Percentiles rank a stretch among this genome's conserved stretches.
Conservation (phyloP, 2,329 filamentous ascomycete genomes). For the Harringtonia aguacate region DNA sequence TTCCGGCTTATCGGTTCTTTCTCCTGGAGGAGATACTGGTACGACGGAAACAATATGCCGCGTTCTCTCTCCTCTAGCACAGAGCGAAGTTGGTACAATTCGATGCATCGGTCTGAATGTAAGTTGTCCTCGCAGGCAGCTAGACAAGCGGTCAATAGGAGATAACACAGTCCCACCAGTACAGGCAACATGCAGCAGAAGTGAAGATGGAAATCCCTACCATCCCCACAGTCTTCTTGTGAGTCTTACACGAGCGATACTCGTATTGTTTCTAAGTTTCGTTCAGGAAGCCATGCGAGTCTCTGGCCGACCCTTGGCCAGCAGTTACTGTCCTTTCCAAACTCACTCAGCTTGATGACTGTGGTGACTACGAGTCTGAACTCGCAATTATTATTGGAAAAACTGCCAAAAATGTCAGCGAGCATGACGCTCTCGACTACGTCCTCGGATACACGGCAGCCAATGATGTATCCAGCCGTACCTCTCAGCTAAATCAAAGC, state of each 20-base stretch:
- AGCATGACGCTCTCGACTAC: conserved; percentile 45
- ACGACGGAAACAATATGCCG: conserved; percentile 31
- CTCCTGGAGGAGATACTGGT: conserved; percentile 39
- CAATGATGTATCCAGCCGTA: conserved; percentile 40
- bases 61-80: conserved; percentile 38
- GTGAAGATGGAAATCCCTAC: conserved; percentile 39
- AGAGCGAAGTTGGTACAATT: conserved; percentile 42
- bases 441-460: conserved; percentile 43
- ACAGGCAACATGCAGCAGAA: conserved; percentile 39
- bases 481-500: conserved; percentile 40
- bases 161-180: conserved; percentile 15
- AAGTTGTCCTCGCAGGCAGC: conserved; percentile 8
- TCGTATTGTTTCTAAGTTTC: neutral
- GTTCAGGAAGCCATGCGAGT: conserved; percentile 37
- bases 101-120: conserved; percentile 49
- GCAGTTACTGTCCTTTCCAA: conserved; percentile 41
- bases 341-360: conserved; percentile 38
- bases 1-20: conserved; percentile 46
- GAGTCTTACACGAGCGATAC: neutral
- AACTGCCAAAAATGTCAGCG: conserved; percentile 40
- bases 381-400: conserved; percentile 45
- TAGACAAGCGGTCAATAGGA: no score
- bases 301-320: conserved; percentile 43
- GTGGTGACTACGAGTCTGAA: conserved; percentile 50
- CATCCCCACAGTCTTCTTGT: conserved; percentile 45